Percentiles rank a stretch among this genome's conserved stretches.
These are phyloP conservation scores for Aspergillus brunneoviolaceus DNA, from an alignment of 2,329 filamentous ascomycete species.

Conservation along the genomic window DNA sequence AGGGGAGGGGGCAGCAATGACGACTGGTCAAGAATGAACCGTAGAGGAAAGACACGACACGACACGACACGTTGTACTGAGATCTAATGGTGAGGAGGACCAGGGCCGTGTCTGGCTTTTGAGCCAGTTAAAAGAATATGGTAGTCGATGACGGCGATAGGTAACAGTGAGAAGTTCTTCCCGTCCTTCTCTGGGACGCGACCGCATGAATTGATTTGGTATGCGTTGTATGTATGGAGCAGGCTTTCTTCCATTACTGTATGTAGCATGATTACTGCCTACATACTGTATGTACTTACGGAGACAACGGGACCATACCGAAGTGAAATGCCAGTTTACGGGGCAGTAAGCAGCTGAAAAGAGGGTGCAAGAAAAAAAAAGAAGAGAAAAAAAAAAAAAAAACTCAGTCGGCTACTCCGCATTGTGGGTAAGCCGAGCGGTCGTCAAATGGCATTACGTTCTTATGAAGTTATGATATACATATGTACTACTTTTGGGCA, in stretches of 20 bases:
- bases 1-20: background rate
- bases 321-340: conserved; percentile 17
- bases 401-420: conserved; percentile 20
- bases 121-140: conserved; percentile 26
- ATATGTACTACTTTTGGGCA: background rate
- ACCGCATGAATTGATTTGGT: conserved; percentile 21
- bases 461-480: conserved; percentile 11
- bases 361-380: background rate
- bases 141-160: conserved; percentile 17
- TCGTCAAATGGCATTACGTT: conserved; percentile 16
- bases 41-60: conserved; percentile 22
- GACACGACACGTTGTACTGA: background rate
- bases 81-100: background rate
- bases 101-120: conserved; percentile 4
- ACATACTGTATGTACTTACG: conserved; percentile 5
- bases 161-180: background rate
- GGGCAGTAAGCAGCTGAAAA: conserved; percentile 24
- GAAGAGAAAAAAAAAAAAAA: background rate
- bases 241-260: background rate
- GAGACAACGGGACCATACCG: background rate
- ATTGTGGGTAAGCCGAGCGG: conserved; percentile 16
- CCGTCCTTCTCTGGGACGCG: conserved; percentile 26
- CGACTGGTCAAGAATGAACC: background rate
- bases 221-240: conserved; percentile 3
- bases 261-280: conserved; percentile 3